Evolutionary conservation across 176 grass and related monocot genomes (phyloP).

Genomic region (Chrysopogon serrulatus): DNA sequence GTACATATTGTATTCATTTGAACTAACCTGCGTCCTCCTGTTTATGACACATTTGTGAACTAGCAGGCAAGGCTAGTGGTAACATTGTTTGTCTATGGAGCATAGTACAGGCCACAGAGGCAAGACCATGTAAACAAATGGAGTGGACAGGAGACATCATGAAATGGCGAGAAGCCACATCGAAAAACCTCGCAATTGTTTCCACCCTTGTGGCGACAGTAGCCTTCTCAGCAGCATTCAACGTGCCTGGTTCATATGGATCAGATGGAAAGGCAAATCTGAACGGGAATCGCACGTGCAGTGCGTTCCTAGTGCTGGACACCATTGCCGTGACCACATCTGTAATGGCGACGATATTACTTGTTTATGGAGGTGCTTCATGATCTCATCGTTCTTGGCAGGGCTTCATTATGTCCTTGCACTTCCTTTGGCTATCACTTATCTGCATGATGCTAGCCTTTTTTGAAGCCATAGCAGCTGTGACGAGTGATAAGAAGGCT

Average conservation of each 20-base stretch:
- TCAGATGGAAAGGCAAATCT: slow-evolving; percentile 31
- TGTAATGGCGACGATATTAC: not conserved
- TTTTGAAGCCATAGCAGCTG: not conserved
- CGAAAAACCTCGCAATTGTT: slow-evolving; percentile 38
- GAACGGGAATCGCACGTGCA: not conserved
- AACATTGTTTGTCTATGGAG: slow-evolving; percentile 17
- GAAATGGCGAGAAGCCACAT: slow-evolving; percentile 38
- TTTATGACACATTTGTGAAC: not conserved
- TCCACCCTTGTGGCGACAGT: slow-evolving; percentile 41
- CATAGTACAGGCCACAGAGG: slow-evolving; percentile 30
- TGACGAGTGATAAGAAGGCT: not conserved
- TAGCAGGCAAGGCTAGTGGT: slow-evolving; percentile 18
- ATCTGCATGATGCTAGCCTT: not conserved
- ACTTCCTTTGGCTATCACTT: not conserved
- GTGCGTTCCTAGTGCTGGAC: not conserved
- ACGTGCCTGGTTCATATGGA: slow-evolving; percentile 50
- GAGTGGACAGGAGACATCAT: slow-evolving; percentile 32
- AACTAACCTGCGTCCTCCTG: not conserved
- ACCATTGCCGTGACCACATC: slow-evolving; percentile 18
- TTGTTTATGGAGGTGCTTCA: not conserved
- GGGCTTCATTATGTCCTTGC: not conserved
- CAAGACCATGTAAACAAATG: slow-evolving; percentile 49
- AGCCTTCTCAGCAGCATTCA: slow-evolving; percentile 60
- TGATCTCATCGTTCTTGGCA: not conserved
- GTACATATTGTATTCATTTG: not conserved